Base-by-base conservation (phyloP, 139 green algal species). In the Auxenochlorella pyrenoidosa region DNA sequence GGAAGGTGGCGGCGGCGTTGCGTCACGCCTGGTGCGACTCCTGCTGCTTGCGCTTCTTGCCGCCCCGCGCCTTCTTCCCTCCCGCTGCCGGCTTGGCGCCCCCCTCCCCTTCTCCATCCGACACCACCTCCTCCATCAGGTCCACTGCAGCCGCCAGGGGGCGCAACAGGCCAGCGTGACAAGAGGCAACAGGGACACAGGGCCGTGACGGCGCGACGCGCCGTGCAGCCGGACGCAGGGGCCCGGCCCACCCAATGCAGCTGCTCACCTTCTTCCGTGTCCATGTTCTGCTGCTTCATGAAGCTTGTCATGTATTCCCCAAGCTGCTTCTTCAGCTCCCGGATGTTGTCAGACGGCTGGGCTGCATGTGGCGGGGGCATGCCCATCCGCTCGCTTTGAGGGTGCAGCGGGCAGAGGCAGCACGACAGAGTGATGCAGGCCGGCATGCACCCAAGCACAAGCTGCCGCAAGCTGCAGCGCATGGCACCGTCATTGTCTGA, bases 81-180 rank as follows among this genome's bases (percentile, higher is more conserved):
- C 58, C 26, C 5, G 18, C 70, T 24, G 34, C 70, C 21, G 34
- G 24, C n/a, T 47, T 76, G 43, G 44, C 54, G 30, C 43, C 66
- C 44, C 43, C 80, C 2, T 79, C 66, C 18, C 43, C 63, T 32
- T 86, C 82, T 0, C 65, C 82, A 15, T 86, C 82, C 0, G 82
- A 86, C 21, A 86, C 43, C n/a, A 79, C 82, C n/a, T 86, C 82
- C 66, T 86, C 82, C 82, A 86, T 79, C 22, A 86, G 32, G 12
- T 86, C 82, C 44, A 86, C 82, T 86, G 82, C 63, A 59, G 5
- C 15, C n/a, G 5, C 47, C 47, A 54, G 10, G 47, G 51, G 77
- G 1, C 2, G 32, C n/a, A n/a, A n/a, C n/a, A n/a, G n/a, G n/a
- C n/a, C n/a, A n/a, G n/a, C n/a, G n/a, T n/a, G n/a, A n/a, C n/a